These are phyloP conservation scores for Perilla frutescens DNA, from an alignment of 257 asterid genomes.

Conservation along the genomic window DNA sequence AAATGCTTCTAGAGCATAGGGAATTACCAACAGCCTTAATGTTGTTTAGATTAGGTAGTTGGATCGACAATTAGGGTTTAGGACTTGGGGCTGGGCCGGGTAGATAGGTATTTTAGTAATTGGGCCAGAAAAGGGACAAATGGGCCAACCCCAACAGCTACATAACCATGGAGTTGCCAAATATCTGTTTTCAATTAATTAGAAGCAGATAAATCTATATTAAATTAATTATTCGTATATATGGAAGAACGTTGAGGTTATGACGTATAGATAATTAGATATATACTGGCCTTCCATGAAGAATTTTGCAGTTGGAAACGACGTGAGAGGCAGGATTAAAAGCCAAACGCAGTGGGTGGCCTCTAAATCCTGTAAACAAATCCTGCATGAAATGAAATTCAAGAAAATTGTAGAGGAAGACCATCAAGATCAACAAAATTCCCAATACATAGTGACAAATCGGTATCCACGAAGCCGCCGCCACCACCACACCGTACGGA, in stretches of 20 bases:
- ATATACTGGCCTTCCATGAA: conserved; percentile 64
- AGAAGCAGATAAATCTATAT: too few relatives aligned
- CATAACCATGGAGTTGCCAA: conserved; percentile 90
- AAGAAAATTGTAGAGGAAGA: conserved; percentile 59
- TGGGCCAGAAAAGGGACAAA: too few relatives aligned
- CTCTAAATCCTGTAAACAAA: conserved; percentile 69
- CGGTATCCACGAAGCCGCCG: conserved; percentile 54
- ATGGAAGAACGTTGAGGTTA: too few relatives aligned
- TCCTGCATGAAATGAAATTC: conserved; percentile 75
- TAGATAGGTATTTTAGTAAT: too few relatives aligned
- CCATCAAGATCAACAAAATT: conserved; percentile 36
- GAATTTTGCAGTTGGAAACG: conserved; percentile 67
- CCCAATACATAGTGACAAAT: conserved; percentile 58
- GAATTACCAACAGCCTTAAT: too few relatives aligned
- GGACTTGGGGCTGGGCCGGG: too few relatives aligned
- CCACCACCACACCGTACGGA: conserved; percentile 53
- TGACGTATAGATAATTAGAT: too few relatives aligned
- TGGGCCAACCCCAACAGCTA: too few relatives aligned
- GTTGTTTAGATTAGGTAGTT: too few relatives aligned
- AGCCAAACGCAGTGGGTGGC: conserved; percentile 63
- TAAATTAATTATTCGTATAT: too few relatives aligned
- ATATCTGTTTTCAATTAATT: conserved; percentile 49
- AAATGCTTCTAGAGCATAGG: too few relatives aligned
- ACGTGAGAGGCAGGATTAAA: conserved; percentile 60
- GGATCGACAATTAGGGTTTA: too few relatives aligned